These are phyloP conservation scores for Fusarium sp. DNA, from an alignment of 2,329 filamentous ascomycete species.

Conservation along the genomic window DNA sequence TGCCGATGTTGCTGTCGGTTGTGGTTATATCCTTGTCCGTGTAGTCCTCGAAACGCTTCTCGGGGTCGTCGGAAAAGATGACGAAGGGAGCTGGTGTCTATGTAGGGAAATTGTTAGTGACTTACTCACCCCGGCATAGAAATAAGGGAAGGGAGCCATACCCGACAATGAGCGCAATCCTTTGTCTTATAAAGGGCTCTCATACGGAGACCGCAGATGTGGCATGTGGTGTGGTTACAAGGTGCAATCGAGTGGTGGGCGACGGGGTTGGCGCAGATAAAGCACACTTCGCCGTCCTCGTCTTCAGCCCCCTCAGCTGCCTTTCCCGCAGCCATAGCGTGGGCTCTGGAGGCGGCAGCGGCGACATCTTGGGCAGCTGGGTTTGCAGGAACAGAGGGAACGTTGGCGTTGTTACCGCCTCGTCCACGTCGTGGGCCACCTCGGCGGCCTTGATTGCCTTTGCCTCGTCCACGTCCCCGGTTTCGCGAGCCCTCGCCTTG, in stretches of 20 bases:
- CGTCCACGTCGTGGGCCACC: slow-evolving; percentile 54
- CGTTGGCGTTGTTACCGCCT: slow-evolving; percentile 45
- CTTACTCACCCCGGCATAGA: not conserved
- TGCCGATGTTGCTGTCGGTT: slow-evolving; percentile 88
- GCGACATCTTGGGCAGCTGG: slow-evolving; percentile 53
- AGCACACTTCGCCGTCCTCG: slow-evolving; percentile 86
- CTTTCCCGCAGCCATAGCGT: slow-evolving; percentile 49
- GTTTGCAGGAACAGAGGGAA: slow-evolving; percentile 41
- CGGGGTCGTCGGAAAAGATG: slow-evolving; percentile 89
- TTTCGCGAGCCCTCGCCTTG: slow-evolving; percentile 51
- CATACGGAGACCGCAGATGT: slow-evolving; percentile 94
- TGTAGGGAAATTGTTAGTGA: slow-evolving; percentile 44
- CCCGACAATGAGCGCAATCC: slow-evolving; percentile 95
- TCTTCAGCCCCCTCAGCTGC: slow-evolving; percentile 52
- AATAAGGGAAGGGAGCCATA: slow-evolving; percentile 60
- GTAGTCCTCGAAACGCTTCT: slow-evolving; percentile 91
- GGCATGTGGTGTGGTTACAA: slow-evolving; percentile 96
- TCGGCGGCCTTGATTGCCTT: slow-evolving; percentile 56
- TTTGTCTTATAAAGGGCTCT: slow-evolving; percentile 96
- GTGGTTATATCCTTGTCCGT: slow-evolving; percentile 79
- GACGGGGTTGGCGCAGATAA: slow-evolving; percentile 95
- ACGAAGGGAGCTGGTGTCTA: slow-evolving; percentile 83
- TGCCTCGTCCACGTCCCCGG: slow-evolving; percentile 62
- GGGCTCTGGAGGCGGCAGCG: slow-evolving; percentile 55
- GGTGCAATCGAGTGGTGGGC: slow-evolving; percentile 90